These are phyloP conservation scores for Begonia masoniana DNA, from an alignment of 306 rosid species.

Conservation along the genomic window DNA sequence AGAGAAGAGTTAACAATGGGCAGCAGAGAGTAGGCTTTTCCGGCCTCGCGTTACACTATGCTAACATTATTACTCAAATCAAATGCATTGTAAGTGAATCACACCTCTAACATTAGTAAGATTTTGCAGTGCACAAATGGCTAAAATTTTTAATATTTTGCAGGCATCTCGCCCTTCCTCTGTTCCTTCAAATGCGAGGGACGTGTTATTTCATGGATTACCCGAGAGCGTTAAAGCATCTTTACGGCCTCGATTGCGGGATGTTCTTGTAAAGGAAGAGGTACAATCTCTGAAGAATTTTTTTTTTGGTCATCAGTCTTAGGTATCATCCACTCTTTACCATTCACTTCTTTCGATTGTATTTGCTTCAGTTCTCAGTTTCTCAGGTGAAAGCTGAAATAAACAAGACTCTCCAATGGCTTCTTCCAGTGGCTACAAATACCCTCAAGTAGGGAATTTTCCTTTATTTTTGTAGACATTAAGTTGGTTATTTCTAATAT, in stretches of 20 bases:
- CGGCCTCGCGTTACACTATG: too few species aligned
- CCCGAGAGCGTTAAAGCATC: constrained; percentile 50
- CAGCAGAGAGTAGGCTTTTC: too few species aligned
- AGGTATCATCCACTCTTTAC: too few species aligned
- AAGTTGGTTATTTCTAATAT: background rate
- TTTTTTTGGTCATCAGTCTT: too few species aligned
- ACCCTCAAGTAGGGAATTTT: constrained; percentile 48
- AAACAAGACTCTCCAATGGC: constrained; percentile 72
- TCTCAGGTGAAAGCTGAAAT: constrained; percentile 54
- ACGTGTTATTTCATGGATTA: constrained; percentile 61
- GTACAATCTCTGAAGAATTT: constrained; percentile 15
- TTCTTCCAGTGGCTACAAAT: constrained; percentile 66
- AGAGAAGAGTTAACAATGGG: too few species aligned
- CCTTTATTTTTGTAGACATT: background rate
- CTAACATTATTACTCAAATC: too few species aligned
- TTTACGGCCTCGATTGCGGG: constrained; percentile 53
- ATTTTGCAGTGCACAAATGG: background rate
- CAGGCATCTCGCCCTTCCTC: constrained; percentile 76
- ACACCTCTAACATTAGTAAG: background rate
- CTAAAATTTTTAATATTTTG: too few species aligned
- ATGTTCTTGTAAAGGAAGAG: constrained; percentile 39
- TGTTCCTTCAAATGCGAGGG: constrained; percentile 70
- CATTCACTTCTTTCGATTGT: background rate
- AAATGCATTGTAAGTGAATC: constrained; percentile 67
- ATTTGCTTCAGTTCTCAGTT: constrained; percentile 39